Conservation (phyloP, 768 basidiomycete genomes). For the Kwoniella newhampshirensis region DNA sequence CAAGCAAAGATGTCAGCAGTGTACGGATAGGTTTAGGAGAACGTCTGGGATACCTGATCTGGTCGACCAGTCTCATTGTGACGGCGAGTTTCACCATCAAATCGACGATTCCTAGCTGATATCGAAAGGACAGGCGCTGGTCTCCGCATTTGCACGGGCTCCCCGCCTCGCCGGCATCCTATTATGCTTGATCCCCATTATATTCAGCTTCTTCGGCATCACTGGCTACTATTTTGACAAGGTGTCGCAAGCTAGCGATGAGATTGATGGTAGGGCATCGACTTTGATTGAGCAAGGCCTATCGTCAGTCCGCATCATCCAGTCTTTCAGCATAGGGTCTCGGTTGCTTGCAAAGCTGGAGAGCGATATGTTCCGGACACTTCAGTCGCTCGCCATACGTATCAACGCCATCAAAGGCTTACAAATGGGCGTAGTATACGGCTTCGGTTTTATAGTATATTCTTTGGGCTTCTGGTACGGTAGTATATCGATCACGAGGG, state of each 20-base stretch:
- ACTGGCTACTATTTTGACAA: conserved; percentile 31
- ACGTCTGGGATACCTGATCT: conserved; percentile 36
- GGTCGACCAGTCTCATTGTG: conserved; percentile 29
- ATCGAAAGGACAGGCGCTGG: conserved; percentile 21
- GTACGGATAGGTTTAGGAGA: conserved; percentile 37
- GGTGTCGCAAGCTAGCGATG: conserved; percentile 10
- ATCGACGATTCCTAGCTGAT: conserved; percentile 1
- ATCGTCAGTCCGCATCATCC: conserved; percentile 41
- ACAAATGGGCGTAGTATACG: conserved; percentile 28
- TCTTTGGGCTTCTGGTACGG: conserved; percentile 43
- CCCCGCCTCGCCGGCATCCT: conserved; percentile 38
- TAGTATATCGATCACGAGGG: conserved; percentile 24
- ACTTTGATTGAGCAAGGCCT: conserved; percentile 44
- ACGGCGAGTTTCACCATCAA: conserved; percentile 21
- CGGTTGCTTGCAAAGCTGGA: conserved; percentile 22
- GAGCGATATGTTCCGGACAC: conserved; percentile 21
- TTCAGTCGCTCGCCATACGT: conserved; percentile 17
- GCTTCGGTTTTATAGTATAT: conserved; percentile 33
- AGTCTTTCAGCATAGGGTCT: conserved; percentile 36
- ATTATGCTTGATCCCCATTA: conserved; percentile 36
- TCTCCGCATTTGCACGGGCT: conserved; percentile 33
- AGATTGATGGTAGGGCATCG: conserved; percentile 33
- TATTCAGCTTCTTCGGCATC: conserved; percentile 16
- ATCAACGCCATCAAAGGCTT: conserved; percentile 24
- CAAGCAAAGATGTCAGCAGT: conserved; percentile 36